Evolutionary conservation across 2,329 filamentous ascomycete species (phyloP), one percentile per base, ranked within the genome.

Genomic region (Xylariaceae sp.): DNA sequence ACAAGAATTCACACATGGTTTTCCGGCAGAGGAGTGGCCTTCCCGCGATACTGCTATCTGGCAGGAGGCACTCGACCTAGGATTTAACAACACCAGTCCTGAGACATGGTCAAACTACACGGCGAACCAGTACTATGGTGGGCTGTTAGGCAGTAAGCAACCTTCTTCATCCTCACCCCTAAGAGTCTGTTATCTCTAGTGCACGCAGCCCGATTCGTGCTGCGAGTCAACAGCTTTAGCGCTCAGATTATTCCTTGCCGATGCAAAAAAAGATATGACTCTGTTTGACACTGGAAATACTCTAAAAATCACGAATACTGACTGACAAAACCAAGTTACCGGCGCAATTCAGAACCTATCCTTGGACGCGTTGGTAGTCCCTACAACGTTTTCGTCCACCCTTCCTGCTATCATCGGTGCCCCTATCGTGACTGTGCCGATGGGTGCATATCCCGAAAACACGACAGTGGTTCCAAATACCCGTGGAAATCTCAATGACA

Each of bases 311-410:
- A 6, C 22, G 11, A 26, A 6, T 26, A 11, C 22, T 26, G 11
- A 26, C 11, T 26, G 22, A 26, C 11, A 26, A 26, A 6, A 26
- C 11, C 22, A 26, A 26, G 62, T 87, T 3, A 66, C 79, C 0
- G 82, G 81, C 0, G 77, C 81, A 0, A 60, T 87, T 0, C 52
- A 67, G 4, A 72, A 72, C 2, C 65, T 79, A 48, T 69, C 72
- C 3, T 69, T 85, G 1, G 78, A 82, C 49, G 82, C 81, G 1
- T 62, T 86, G 4, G 68, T 86, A 1, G 48, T 85, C 4, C 83
- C 82, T 0, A 78, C 79, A 0, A 51, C 62, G 15, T 62, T 71
- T 19, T 65, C 74, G 0, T 63, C 72, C 0, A 57, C 61, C 3
- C 67, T 79, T 3, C 72, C 78, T 3, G 78, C 77, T 0, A 60